Percentiles rank a stretch among this genome's conserved stretches.
These are phyloP conservation scores for Boletellus ananas DNA, from an alignment of 768 basidiomycete genomes.

Conservation along the genomic window DNA sequence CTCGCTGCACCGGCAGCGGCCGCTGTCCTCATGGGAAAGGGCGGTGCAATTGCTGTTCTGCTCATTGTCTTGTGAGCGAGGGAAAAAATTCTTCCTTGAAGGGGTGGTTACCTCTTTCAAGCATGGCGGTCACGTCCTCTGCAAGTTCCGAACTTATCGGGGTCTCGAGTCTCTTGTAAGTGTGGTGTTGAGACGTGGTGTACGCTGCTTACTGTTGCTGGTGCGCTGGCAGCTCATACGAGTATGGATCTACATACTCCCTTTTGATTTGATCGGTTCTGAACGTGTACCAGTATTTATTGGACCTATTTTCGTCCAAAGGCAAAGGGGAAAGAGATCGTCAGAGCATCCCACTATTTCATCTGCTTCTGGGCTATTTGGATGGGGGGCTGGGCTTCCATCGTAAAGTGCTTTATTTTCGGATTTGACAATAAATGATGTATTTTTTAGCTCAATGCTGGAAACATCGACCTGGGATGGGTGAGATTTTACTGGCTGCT, in stretches of 20 bases:
- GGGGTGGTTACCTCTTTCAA: conserved; percentile 2
- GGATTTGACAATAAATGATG: not conserved
- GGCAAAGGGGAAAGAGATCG: conserved; percentile 37
- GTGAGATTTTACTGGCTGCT: conserved; percentile 20
- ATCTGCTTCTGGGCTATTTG: conserved; percentile 42
- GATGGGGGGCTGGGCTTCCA: conserved; percentile 43
- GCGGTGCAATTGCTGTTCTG: conserved; percentile 41
- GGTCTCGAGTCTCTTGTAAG: conserved; percentile 42
- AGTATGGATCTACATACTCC: conserved; percentile 27
- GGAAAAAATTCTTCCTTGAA: not conserved
- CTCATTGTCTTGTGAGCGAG: conserved; percentile 39
- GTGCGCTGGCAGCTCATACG: conserved; percentile 37
- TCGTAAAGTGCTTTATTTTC: conserved; percentile 21
- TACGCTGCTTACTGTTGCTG: not conserved
- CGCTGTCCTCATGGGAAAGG: conserved; percentile 42
- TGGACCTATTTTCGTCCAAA: conserved; percentile 38
- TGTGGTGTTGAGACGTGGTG: not conserved
- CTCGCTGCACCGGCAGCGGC: conserved; percentile 47
- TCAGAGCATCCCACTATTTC: conserved; percentile 37
- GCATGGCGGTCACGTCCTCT: conserved; percentile 48
- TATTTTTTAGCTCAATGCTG: conserved; percentile 38
- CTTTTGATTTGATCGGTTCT: not conserved
- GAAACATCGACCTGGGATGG: conserved; percentile 45
- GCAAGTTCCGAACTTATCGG: conserved; percentile 46
- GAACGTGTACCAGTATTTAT: conserved; percentile 26